These are phyloP conservation scores for Rhodamnia argentea DNA, from an alignment of 345 rosid species.

Conservation along the genomic window DNA sequence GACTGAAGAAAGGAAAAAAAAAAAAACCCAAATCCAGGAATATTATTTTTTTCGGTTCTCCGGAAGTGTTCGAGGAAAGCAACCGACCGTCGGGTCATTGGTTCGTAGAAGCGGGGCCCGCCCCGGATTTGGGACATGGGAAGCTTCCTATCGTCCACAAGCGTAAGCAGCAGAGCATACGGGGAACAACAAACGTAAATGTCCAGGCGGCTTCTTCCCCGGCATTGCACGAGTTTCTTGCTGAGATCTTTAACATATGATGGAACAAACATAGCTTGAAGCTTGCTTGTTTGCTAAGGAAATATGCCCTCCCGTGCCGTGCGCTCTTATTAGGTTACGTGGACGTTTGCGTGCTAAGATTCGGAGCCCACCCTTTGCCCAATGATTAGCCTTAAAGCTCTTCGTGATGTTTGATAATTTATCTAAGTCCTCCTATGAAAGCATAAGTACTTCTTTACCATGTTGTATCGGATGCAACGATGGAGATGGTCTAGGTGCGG, in stretches of 20 bases:
- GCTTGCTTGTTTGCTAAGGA: neutral
- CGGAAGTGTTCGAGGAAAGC: neutral
- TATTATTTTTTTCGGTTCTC: neutral
- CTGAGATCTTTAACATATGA: too few species aligned
- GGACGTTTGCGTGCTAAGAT: too few species aligned
- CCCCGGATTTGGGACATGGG: neutral
- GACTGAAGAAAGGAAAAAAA: neutral
- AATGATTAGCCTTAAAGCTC: too few species aligned
- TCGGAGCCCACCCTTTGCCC: too few species aligned
- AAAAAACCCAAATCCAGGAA: neutral
- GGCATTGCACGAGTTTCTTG: too few species aligned
- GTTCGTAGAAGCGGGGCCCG: neutral
- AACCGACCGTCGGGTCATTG: neutral
- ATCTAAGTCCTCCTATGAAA: too few species aligned
- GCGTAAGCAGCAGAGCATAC: neutral
- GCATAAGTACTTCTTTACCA: neutral
- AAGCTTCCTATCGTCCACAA: neutral
- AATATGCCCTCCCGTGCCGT: too few species aligned
- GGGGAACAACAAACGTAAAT: neutral
- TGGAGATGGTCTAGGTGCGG: neutral
- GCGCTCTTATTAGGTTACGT: neutral
- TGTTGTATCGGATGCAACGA: neutral
- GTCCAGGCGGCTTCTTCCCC: neutral
- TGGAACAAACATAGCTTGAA: neutral
- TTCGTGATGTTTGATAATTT: too few species aligned